Base-by-base conservation (phyloP, 768 basidiomycete genomes). In the Rhodotorula kratochvilovae region DNA sequence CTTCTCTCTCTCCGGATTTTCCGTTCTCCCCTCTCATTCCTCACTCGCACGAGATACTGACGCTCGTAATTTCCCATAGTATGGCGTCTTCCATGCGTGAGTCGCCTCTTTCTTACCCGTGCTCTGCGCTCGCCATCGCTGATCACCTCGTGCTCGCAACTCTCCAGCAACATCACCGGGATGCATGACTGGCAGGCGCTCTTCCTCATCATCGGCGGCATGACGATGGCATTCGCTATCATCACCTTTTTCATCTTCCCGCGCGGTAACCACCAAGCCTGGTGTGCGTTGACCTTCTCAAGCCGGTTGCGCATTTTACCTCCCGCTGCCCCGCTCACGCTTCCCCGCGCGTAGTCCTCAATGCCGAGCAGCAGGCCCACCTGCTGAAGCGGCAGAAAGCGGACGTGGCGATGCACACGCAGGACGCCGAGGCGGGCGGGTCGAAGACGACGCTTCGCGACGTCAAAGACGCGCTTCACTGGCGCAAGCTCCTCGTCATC, bases 401-500 rank as follows among this genome's bases (percentile, higher is more conserved):
- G 33, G 69, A 71, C 25, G n/a, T 39, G 23, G 66, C 69, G 1
- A 21, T 29, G 3, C 70, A 58, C 50, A 42, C 66, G 2, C 21
- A 33, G 3, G 54, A 46, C 1, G 23, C 27, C 0, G 63, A 45
- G 11, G n/a, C 64, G 16, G 42, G 68, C 33, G 45, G 54, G 19
- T 27, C 16, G 21, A 31, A 31, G 25, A 43, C 57, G 6, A 17
- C 29, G 15, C 31, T 33, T 57, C 29, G 48, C 13, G 53, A 50
- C 54, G 48, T 65, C 25, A 61, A 45, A 19, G 36, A 61, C 29
- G 70, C 70, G 2, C 50, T 66, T 21, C 59, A 56, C 55, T 71
- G 70, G 70, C 66, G 39, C 42, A 71, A 71, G 65, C n/a, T 71
- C 45, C 13, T 71, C 43, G 45, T 71, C 60, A 33, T 71, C 29